Base-by-base conservation (phyloP, 192 early-diverging fungal genomes). In the Gryganskiella cystojenkinii region DNA sequence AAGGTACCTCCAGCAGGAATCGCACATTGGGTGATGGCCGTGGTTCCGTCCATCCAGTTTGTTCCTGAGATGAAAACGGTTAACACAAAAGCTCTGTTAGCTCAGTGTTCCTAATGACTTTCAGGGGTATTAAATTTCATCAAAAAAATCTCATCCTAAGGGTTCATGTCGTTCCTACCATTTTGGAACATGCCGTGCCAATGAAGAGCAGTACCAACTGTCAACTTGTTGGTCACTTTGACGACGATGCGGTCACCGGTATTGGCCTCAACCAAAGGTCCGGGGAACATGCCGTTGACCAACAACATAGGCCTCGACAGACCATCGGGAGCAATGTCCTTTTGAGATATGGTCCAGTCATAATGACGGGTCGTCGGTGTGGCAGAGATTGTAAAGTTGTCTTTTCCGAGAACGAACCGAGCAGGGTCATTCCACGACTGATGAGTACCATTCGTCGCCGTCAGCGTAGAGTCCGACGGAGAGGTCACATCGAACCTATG, bases 101-200 rank as follows among this genome's bases (percentile, higher is more conserved):
- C 2, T 49, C 24, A n/a, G n/a, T n/a, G n/a, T n/a, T n/a, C n/a
- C n/a, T n/a, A n/a, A n/a, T n/a, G n/a, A n/a, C n/a, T n/a, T n/a
- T n/a, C n/a, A n/a, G n/a, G n/a, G n/a, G n/a, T n/a, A n/a, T n/a
- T n/a, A n/a, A n/a, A n/a, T n/a, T n/a, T n/a, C n/a, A n/a, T n/a
- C n/a, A n/a, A n/a, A n/a, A n/a, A n/a, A 27, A 13, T 51, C 3
- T 40, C 37, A 40, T 40, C 13, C 5, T 40, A 40, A 5, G 13
- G 7, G 7, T 40, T 13, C 13, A 19, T 25, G 15, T 34, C 8
- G 13, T 42, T 3, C 8, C 47, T 50, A 52, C 56, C 56, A 40
- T 73, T 78, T 60, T 86, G 85, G 47, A 81, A 83, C 64, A 85
- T 83, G 49, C 85, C 85, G 17, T 86, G 85, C 65, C 71, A 67